Conservation (phyloP, 768 basidiomycete species). For the Suillus discolor region DNA sequence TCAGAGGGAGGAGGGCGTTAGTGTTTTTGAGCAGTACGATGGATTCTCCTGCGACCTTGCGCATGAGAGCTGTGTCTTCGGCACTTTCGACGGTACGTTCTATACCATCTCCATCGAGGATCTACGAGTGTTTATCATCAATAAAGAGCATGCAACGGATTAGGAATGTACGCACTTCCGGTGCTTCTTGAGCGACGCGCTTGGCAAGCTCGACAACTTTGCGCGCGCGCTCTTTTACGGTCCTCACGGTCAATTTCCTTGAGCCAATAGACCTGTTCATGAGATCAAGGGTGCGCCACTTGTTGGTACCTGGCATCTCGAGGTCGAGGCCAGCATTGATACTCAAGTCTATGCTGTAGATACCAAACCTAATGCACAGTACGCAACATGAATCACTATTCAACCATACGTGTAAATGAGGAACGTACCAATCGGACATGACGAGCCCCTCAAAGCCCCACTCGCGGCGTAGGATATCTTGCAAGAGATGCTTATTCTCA, state of each 20-base stretch:
- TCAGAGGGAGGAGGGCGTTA: slow-evolving; percentile 36
- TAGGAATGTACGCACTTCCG: slow-evolving; percentile 48
- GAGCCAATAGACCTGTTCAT: slow-evolving; percentile 61
- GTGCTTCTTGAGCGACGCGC: slow-evolving; percentile 64
- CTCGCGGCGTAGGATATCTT: slow-evolving; percentile 66
- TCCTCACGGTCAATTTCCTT: slow-evolving; percentile 65
- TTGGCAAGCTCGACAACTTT: slow-evolving; percentile 71
- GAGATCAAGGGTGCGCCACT: slow-evolving; percentile 73
- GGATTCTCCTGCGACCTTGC: slow-evolving; percentile 64
- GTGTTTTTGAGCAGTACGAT: slow-evolving; percentile 82
- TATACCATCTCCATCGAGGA: slow-evolving; percentile 69
- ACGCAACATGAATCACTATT: background rate
- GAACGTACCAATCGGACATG: slow-evolving; percentile 79
- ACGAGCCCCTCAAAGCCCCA: slow-evolving; percentile 75
- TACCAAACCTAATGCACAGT: slow-evolving; percentile 57
- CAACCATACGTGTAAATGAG: background rate
- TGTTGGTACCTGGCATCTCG: slow-evolving; percentile 78
- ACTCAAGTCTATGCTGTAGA: slow-evolving; percentile 62
- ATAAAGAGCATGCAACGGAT: background rate
- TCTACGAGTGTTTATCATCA: slow-evolving; percentile 33
- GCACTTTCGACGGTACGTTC: slow-evolving; percentile 66
- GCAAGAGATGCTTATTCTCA: slow-evolving; percentile 62
- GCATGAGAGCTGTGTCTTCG: slow-evolving; percentile 64
- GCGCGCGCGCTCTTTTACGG: slow-evolving; percentile 65
- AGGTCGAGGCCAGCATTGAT: slow-evolving; percentile 81